Evolutionary conservation across 495 filamentous ascomycete genomes (phyloP).

Genomic region (Rhizodiscina lignyota): DNA sequence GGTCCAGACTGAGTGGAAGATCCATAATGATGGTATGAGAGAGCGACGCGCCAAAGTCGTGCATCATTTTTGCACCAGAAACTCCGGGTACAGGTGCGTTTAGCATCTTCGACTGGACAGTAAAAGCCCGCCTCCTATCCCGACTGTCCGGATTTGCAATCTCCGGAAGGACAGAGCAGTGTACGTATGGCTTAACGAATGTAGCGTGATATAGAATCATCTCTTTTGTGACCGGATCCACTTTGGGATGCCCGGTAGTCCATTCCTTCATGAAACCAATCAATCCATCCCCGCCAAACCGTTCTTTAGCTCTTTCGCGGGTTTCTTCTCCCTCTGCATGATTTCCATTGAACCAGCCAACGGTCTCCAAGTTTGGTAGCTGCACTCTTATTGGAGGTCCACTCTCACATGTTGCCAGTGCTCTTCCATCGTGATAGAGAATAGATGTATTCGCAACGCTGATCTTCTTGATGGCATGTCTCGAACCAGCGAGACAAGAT

Average conservation of each 20-base stretch:
- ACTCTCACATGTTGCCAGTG: slow-evolving; percentile 48
- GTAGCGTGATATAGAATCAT: slow-evolving; percentile 46
- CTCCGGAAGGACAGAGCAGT: slow-evolving; percentile 40
- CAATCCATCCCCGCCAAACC: slow-evolving; percentile 33
- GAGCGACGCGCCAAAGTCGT: slow-evolving; percentile 48
- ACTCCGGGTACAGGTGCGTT: slow-evolving; percentile 37
- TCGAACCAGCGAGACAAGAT: slow-evolving; percentile 34
- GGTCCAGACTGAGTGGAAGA: slow-evolving; percentile 44
- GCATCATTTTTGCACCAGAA: slow-evolving; percentile 49
- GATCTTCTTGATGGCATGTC: slow-evolving; percentile 37
- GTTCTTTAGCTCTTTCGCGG: too few species aligned
- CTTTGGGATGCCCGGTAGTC: slow-evolving; percentile 50
- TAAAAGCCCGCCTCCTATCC: too few species aligned
- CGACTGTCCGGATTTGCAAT: not conserved
- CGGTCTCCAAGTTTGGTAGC: slow-evolving; percentile 40
- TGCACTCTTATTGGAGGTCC: slow-evolving; percentile 47
- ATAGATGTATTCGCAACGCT: slow-evolving; percentile 49
- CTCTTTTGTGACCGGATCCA: slow-evolving; percentile 42
- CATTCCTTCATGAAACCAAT: slow-evolving; percentile 44
- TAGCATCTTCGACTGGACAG: too few species aligned
- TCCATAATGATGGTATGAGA: slow-evolving; percentile 48
- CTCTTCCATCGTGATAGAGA: slow-evolving; percentile 46
- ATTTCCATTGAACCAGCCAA: slow-evolving; percentile 49
- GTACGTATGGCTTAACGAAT: slow-evolving; percentile 42
- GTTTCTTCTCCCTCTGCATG: slow-evolving; percentile 30